Percentiles rank a stretch among this genome's conserved stretches.
phyloP scores from a whole-genome alignment of 2,329 filamentous ascomycete species.

The Gnomoniopsis smithogilvyi region DNA sequence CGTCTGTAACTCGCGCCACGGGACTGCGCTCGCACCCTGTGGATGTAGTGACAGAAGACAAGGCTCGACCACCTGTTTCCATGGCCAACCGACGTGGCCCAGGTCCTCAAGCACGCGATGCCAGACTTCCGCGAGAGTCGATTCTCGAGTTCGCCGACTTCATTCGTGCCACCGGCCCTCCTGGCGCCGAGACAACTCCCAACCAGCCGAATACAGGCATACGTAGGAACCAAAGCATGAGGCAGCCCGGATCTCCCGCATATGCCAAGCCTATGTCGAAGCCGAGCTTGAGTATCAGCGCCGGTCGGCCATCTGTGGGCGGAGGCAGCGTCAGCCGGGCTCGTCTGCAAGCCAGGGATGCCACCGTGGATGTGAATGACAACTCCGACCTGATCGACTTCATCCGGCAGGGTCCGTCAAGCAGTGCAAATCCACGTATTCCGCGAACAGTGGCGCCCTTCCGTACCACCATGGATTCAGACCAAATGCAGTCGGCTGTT shows the following conservation, averaged over 20 bases:
- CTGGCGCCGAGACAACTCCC: slow-evolving; percentile 37
- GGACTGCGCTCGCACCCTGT: slow-evolving; percentile 36
- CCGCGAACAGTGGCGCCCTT: slow-evolving; percentile 83
- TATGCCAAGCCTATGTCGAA: slow-evolving; percentile 26
- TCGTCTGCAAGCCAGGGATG: slow-evolving; percentile 69
- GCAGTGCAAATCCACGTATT: slow-evolving; percentile 63
- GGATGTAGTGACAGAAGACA: slow-evolving; percentile 19
- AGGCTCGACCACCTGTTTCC: slow-evolving; percentile 27
- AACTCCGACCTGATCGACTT: slow-evolving; percentile 94
- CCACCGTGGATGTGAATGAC: slow-evolving; percentile 61
- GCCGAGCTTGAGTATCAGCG: slow-evolving; percentile 26
- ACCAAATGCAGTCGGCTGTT: slow-evolving; percentile 60
- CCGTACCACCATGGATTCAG: slow-evolving; percentile 80
- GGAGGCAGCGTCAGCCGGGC: slow-evolving; percentile 35
- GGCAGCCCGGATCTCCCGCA: slow-evolving; percentile 27
- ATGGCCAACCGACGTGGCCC: slow-evolving; percentile 31
- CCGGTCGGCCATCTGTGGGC: slow-evolving; percentile 32
- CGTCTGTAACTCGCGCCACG: slow-evolving; percentile 31
- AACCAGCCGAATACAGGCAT: slow-evolving; percentile 19
- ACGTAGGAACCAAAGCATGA: slow-evolving; percentile 23
- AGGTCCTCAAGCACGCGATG: slow-evolving; percentile 60
- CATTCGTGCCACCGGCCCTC: slow-evolving; percentile 78
- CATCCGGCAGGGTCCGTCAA: slow-evolving; percentile 80
- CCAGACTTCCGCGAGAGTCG: slow-evolving; percentile 67
- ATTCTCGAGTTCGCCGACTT: slow-evolving; percentile 85